Evolutionary conservation across 495 filamentous ascomycete species (phyloP).

Genomic region (Polyplosphaeria fusca): DNA sequence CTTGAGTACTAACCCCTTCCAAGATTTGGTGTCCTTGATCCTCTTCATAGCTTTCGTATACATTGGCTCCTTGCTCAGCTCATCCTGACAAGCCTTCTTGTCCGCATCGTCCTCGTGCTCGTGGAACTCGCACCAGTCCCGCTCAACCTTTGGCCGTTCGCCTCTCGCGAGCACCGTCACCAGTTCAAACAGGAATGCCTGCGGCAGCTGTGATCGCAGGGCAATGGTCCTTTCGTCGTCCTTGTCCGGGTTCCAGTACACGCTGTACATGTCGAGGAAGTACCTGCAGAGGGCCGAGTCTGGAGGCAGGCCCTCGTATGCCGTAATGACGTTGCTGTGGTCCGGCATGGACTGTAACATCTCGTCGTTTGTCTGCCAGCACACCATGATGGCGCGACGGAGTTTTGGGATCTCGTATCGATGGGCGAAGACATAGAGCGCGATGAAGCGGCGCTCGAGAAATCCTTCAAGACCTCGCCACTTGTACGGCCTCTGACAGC

Average conservation of each 20-base stretch:
- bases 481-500: conserved; percentile 22
- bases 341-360: conserved; percentile 26
- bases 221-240: conserved; percentile 11
- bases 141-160: conserved; percentile 20
- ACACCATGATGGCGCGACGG: conserved; percentile 11
- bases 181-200: conserved; percentile 22
- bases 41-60: conserved; percentile 14
- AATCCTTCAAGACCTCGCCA: conserved; percentile 26
- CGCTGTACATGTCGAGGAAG: conserved; percentile 27
- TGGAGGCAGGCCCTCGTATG: conserved; percentile 19
- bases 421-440: conserved; percentile 26
- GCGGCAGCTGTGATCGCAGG: conserved; percentile 18
- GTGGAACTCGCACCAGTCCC: conserved; percentile 26
- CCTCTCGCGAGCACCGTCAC: conserved; percentile 8
- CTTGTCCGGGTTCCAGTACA: conserved; percentile 26
- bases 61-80: conserved; percentile 19
- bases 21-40: conserved; percentile 19
- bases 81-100: conserved; percentile 18
- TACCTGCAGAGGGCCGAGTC: conserved; percentile 20
- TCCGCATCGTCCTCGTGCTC: conserved; percentile 19
- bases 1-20: conserved; percentile 25
- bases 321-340: conserved; percentile 27
- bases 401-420: conserved; percentile 25
- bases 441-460: conserved; percentile 26
- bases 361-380: conserved; percentile 20